Conservation (phyloP, 148 eudicot genomes). For the Rhododendron williamsianum region DNA sequence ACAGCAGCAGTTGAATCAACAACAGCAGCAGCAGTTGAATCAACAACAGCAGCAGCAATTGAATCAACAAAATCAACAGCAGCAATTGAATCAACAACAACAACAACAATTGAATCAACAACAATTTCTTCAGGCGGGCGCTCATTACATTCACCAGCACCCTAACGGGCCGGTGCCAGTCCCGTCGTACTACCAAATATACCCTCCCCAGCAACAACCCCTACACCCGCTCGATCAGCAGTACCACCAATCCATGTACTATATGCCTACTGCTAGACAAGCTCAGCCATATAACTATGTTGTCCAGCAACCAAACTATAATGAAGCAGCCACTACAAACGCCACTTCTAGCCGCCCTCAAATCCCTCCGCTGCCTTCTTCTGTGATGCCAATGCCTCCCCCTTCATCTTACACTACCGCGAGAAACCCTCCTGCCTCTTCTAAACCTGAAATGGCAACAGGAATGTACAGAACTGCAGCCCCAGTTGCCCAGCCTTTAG, state of each 20-base stretch:
- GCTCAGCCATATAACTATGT: slow-evolving; percentile 59
- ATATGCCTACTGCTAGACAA: slow-evolving; percentile 51
- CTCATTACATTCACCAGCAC: slow-evolving; percentile 53
- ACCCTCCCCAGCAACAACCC: slow-evolving; percentile 63
- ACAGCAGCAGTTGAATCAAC: slow-evolving; percentile 32
- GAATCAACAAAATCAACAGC: slow-evolving; percentile 32
- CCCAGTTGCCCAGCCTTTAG: slow-evolving; percentile 30
- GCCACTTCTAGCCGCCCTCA: slow-evolving; percentile 39
- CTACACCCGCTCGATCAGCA: slow-evolving; percentile 40
- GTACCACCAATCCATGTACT: slow-evolving; percentile 41
- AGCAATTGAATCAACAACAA: slow-evolving; percentile 12
- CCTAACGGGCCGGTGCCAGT: slow-evolving; percentile 52
- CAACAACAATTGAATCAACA: slow-evolving; percentile 17
- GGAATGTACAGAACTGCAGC: slow-evolving; percentile 48
- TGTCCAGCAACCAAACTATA: slow-evolving; percentile 40
- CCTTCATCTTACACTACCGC: slow-evolving; percentile 29
- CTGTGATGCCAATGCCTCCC: slow-evolving; percentile 21
- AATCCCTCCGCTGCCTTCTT: slow-evolving; percentile 29
- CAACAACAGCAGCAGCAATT: slow-evolving; percentile 23
- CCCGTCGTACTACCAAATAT: slow-evolving; percentile 53
- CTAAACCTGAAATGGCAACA: slow-evolving; percentile 48
- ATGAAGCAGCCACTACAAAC: slow-evolving; percentile 26
- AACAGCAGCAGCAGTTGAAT: slow-evolving; percentile 31
- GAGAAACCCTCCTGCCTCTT: slow-evolving; percentile 35
- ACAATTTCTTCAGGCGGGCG: slow-evolving; percentile 57